Base-by-base conservation (phyloP, 768 basidiomycete genomes). In the Sarcodon sp. region DNA sequence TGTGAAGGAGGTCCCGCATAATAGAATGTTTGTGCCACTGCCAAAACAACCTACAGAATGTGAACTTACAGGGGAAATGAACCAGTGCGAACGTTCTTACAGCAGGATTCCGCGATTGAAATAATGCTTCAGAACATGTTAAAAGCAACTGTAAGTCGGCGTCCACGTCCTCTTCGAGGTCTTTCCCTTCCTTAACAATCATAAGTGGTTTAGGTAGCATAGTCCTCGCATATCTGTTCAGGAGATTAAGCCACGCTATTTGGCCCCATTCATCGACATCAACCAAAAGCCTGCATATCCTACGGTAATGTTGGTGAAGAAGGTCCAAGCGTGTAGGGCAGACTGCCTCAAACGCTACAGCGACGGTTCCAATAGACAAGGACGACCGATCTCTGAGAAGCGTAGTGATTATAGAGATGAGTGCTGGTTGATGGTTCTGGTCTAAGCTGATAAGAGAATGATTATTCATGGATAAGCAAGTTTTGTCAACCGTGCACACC, bases 191-290 rank as follows among this genome's bases (percentile, higher is more conserved):
- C 4, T 57, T 60, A 7, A 63, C 59, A 15, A 64, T 54, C 1
- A 61, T 63, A 27, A 27, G 21, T 8, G 88, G 83, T 52, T 80
- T 69, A 1, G 77, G 74, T 33, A 96, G 70, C 89, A 94, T 93
- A 0, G 73, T 76, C 45, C 93, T 69, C 3, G 78, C 87, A 59
- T 99, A 99, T 50, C 87, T 70, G 48, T 81, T 64, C 33, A 99
- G 71, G 11, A 98, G 70, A 39, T 82, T 75, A 51, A 94, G 70
- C 15, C 91, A 63, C 43, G 82, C 77, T 6, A 85, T 77, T 62
- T 97, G 96, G 0, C 91, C 92, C 96, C 96, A 99, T 61, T 96
- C 94, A 56, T 99, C 96, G 4, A 84, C 81, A 56, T 99, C 92
- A 33, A 90, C 73, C 2, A 98, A 67, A n/a, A 86, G 69, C 38